Evolutionary conservation across 129 eudicot genomes (phyloP).

Genomic region (Lactuca saligna): DNA sequence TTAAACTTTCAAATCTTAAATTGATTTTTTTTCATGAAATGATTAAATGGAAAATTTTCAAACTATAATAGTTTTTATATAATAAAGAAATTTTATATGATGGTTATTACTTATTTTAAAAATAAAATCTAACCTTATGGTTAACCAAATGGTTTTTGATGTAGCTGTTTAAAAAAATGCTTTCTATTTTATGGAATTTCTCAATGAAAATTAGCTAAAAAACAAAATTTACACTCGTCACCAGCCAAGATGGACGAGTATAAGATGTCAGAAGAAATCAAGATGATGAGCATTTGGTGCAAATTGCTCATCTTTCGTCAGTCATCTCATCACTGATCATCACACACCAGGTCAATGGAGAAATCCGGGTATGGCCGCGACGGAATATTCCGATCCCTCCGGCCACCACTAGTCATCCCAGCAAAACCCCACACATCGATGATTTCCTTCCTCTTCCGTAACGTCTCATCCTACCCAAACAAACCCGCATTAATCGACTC

Average conservation of each 20-base stretch:
- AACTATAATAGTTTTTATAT: no score
- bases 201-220: no score
- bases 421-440: constrained; percentile 51
- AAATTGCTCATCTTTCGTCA: background rate
- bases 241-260: background rate
- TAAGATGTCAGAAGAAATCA: background rate
- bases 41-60: no score
- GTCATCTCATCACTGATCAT: background rate
- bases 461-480: constrained; percentile 52
- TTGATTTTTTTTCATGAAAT: no score
- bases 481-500: constrained; percentile 70
- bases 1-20: no score
- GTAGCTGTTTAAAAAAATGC: no score
- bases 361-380: constrained; percentile 85
- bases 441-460: constrained; percentile 75
- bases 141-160: no score
- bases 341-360: constrained; percentile 48
- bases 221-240: no score
- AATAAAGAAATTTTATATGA: no score
- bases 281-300: background rate
- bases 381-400: constrained; percentile 71
- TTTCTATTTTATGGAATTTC: no score
- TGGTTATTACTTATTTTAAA: no score
- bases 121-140: no score
- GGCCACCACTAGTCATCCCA: constrained; percentile 59